Evolutionary conservation across 208 protist genomes (phyloP).

Genomic region (Vickermania ingenoplastis): DNA sequence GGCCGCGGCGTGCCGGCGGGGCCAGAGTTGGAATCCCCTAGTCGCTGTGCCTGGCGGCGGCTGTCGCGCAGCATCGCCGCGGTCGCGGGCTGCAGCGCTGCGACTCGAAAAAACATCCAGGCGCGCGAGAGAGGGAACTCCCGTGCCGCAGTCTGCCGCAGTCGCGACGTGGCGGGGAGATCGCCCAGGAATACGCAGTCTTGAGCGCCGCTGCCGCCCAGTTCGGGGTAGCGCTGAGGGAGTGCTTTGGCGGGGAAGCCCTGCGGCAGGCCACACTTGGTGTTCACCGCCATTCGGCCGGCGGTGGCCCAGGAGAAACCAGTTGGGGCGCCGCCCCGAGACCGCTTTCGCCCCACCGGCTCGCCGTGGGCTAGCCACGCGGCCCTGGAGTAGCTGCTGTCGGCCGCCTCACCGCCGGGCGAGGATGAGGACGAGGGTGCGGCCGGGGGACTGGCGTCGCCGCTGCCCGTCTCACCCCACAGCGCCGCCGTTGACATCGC

Average conservation of each 20-base stretch:
- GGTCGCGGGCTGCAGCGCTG: neutral
- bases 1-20: too few species aligned
- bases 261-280: constrained; percentile 2
- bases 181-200: neutral
- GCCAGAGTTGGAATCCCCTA: too few species aligned
- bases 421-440: too few species aligned
- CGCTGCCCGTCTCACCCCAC: too few species aligned
- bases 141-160: neutral
- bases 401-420: neutral
- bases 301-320: neutral
- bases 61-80: too few species aligned
- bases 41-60: too few species aligned
- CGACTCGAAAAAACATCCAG: neutral
- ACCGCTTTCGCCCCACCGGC: neutral
- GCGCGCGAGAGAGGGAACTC: constrained; percentile 1
- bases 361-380: neutral
- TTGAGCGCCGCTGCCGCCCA: neutral
- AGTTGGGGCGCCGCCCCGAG: neutral
- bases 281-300: neutral
- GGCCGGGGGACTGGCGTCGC: too few species aligned
- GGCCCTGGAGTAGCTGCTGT: neutral
- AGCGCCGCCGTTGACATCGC: too few species aligned
- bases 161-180: neutral
- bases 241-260: neutral
- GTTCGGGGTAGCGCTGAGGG: neutral